phyloP scores from a whole-genome alignment of 208 protist genomes.

The Wallacemonas sp. region DNA sequence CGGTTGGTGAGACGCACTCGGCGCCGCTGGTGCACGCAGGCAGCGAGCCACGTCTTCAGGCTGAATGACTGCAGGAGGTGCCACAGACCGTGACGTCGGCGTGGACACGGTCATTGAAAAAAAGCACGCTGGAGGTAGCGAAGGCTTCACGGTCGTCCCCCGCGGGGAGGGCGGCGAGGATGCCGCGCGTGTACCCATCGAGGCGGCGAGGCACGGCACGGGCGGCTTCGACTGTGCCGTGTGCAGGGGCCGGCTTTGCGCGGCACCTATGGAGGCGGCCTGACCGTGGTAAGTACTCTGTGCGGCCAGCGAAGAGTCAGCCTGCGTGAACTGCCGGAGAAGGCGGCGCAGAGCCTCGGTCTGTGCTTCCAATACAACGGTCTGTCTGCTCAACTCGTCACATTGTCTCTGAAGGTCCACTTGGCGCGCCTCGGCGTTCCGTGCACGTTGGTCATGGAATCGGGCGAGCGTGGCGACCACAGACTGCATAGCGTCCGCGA shows the following conservation, averaged over 20 bases:
- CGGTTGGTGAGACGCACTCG: background rate
- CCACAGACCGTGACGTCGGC: background rate
- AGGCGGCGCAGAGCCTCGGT: conserved; percentile 3
- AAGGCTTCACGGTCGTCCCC: too few relatives aligned
- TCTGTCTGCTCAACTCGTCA: background rate
- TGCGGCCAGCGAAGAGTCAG: background rate
- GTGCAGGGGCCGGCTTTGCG: too few relatives aligned
- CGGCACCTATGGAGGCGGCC: too few relatives aligned
- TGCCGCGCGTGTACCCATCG: too few relatives aligned
- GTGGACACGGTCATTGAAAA: too few relatives aligned
- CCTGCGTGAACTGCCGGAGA: background rate
- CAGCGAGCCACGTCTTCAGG: background rate
- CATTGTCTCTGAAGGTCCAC: background rate
- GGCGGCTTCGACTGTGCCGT: too few relatives aligned
- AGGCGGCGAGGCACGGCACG: too few relatives aligned
- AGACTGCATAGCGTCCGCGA: conserved; percentile 35
- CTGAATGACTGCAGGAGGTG: background rate
- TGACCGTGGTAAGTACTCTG: background rate
- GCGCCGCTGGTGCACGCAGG: background rate
- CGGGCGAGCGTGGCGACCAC: background rate
- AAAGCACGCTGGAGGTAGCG: too few relatives aligned
- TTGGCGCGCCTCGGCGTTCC: background rate
- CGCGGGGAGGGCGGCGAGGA: too few relatives aligned
- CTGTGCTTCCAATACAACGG: conserved; percentile 9
- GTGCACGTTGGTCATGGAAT: background rate